A percentile compares a stretch with the other conserved stretches of the same genome.
phyloP scores from a whole-genome alignment of 2,329 filamentous ascomycete species.

The Chrysosporium queenslandicum region DNA sequence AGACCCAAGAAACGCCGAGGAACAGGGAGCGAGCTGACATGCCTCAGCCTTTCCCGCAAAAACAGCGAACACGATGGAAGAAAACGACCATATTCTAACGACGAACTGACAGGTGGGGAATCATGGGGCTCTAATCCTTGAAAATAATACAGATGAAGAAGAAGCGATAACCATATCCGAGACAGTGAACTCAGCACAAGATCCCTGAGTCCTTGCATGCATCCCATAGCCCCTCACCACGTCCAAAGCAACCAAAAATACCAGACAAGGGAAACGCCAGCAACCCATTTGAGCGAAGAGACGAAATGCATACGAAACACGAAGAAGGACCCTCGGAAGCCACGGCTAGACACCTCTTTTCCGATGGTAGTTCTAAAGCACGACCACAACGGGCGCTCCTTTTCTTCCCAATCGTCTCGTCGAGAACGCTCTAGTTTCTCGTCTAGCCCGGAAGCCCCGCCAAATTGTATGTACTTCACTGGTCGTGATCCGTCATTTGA shows the following conservation, averaged over 20 bases:
- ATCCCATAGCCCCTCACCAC: constrained; percentile 38
- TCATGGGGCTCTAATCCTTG: background rate
- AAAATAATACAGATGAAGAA: background rate
- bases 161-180: background rate
- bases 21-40: background rate
- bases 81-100: background rate
- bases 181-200: background rate
- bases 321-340: constrained; percentile 25
- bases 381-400: constrained; percentile 8
- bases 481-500: constrained; percentile 6
- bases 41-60: background rate
- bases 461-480: constrained; percentile 12
- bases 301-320: constrained; percentile 52
- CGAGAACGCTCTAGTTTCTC: constrained; percentile 5
- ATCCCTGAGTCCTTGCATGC: background rate
- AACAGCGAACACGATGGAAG: background rate
- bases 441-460: constrained; percentile 4
- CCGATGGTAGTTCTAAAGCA: background rate
- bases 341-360: constrained; percentile 14
- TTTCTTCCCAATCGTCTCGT: constrained; percentile 26
- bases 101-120: background rate
- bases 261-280: constrained; percentile 52
- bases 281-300: constrained; percentile 52
- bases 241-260: constrained; percentile 59
- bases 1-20: background rate